Conservation (phyloP, 495 filamentous ascomycete genomes). For the Podospora conica region DNA sequence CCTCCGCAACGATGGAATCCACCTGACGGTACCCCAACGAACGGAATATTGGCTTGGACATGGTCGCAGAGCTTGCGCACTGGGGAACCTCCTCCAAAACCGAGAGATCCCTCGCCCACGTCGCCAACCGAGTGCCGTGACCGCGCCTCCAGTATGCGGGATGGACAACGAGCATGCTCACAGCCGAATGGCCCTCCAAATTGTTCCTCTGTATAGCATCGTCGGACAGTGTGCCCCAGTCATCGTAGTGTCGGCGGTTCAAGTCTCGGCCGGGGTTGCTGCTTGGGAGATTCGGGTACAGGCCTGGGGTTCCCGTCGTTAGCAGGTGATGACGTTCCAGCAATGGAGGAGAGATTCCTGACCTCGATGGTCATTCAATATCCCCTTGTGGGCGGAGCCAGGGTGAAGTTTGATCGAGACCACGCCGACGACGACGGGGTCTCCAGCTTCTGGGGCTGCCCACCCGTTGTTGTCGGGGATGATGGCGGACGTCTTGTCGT, state of each 20-base stretch:
- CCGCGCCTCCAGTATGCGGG: slow-evolving; percentile 11
- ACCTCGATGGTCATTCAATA: slow-evolving; percentile 3
- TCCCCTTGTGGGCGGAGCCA: background rate
- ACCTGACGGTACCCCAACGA: slow-evolving; percentile 5
- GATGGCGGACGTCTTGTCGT: slow-evolving; percentile 3
- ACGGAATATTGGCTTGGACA: slow-evolving; percentile 2
- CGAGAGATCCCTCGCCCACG: slow-evolving; percentile 8
- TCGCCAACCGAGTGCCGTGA: slow-evolving; percentile 4
- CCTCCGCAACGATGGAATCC: slow-evolving; percentile 1
- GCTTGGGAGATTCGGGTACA: slow-evolving; percentile 1
- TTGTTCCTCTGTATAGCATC: background rate
- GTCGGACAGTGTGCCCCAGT: background rate
- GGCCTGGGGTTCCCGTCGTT: background rate
- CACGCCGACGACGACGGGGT: slow-evolving; percentile 1
- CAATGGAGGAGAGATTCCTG: background rate
- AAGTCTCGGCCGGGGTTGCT: slow-evolving; percentile 8
- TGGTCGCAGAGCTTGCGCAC: slow-evolving; percentile 6
- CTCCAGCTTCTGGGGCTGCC: background rate
- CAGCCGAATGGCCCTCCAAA: background rate
- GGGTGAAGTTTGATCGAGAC: background rate
- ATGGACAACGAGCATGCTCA: slow-evolving; percentile 8
- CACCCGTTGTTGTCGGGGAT: slow-evolving; percentile 3
- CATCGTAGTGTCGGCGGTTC: slow-evolving; percentile 7
- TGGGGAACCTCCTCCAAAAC: background rate
- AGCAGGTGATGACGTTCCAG: background rate